Evolutionary conservation across 2,329 filamentous ascomycete genomes (phyloP), one percentile per base, ranked within the genome.

Genomic region (Diaporthe citri): DNA sequence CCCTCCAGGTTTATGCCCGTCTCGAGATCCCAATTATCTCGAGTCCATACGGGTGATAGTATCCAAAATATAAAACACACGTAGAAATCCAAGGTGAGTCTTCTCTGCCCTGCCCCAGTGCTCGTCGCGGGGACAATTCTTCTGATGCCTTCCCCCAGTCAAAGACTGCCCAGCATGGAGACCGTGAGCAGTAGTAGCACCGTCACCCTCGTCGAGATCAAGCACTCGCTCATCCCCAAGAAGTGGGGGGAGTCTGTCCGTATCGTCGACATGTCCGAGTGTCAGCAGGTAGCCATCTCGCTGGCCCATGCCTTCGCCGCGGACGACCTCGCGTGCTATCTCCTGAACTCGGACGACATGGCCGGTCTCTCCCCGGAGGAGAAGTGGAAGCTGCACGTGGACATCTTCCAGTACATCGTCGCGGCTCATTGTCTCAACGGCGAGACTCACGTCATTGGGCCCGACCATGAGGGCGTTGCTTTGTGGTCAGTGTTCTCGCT

Each of bases 261-360:
- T 77, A 83, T 89, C 75, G 86, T 96, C 77, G 86, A 86, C 77
- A 88, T 92, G 80, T 85, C 88, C 74, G 93, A 96, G 84, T 93
- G 91, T 86, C 91, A 92, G 81, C 89, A 91, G 81, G 94, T 93
- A 43, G 93, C 92, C 36, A 86, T 89, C 48, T 92, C 92, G 80
- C 89, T 97, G 78, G 93, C 94, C 62, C 91, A 95, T 82, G 93
- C 94, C 77, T 97, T 97, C 85, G 92, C 90, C 74, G 87, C 91
- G 76, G 94, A 97, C 82, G 90, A 94, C 75, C 89, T 95, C 77
- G 91, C 92, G 76, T 88, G 90, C 82, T 97, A 96, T 85, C 91
- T 95, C 80, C 87, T 96, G 79, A 90, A 94, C 80, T 91, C 92
- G 60, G 91, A 93, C 75, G 93, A 95, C 82, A 90, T 91, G 84